Conservation (phyloP, 345 rosid species). For the Diplotaxis tenuifolia region DNA sequence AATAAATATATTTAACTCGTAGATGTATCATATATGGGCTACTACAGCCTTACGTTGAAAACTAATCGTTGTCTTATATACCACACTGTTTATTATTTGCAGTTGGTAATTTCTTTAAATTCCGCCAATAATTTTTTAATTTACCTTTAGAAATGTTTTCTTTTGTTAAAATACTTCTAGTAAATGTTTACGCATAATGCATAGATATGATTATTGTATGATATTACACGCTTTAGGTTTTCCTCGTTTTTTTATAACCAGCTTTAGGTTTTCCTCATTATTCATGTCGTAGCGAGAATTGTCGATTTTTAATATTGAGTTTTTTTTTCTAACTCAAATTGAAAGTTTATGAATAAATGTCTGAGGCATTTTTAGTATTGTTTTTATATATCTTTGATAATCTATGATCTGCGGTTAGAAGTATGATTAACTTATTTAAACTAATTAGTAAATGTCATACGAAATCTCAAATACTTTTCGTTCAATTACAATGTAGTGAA, state of each 20-base stretch:
- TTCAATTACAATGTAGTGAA: too few relatives aligned
- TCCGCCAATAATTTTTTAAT: too few relatives aligned
- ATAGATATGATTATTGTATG: slow-evolving; percentile 18
- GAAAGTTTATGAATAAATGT: too few relatives aligned
- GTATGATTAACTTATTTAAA: slow-evolving; percentile 16
- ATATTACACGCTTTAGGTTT: slow-evolving; percentile 26
- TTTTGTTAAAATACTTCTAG: too few relatives aligned
- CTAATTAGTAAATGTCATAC: neutral
- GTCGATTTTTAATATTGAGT: neutral
- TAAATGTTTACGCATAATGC: slow-evolving; percentile 27
- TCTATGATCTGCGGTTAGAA: slow-evolving; percentile 22
- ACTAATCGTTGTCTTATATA: neutral
- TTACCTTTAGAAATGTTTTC: too few relatives aligned
- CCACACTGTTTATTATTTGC: neutral
- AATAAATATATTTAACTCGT: neutral
- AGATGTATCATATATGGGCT: neutral
- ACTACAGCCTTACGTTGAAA: slow-evolving; percentile 1
- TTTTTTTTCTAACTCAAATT: too few relatives aligned
- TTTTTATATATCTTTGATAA: slow-evolving; percentile 7
- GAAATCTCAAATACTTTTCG: too few relatives aligned
- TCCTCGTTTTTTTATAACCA: too few relatives aligned
- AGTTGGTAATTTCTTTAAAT: neutral
- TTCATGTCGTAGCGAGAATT: slow-evolving; percentile 20
- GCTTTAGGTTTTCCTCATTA: slow-evolving; percentile 27
- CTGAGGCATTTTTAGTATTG: too few relatives aligned